These are phyloP conservation scores for Thraustochytrium striatum DNA, from an alignment of 352 stramenopile species.

Conservation along the genomic window DNA sequence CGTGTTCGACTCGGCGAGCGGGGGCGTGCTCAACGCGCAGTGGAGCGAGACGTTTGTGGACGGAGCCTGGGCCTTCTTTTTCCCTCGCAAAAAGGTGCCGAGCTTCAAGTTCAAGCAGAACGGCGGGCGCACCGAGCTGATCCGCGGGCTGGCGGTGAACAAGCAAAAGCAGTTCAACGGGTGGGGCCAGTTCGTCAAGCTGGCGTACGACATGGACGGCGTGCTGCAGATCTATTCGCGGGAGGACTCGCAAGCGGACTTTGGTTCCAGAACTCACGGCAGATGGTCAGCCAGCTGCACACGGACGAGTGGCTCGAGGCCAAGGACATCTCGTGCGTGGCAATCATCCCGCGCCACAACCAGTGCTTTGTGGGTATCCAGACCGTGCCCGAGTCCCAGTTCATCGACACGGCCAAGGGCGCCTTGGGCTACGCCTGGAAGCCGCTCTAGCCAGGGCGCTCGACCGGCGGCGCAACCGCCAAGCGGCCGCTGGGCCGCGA, in stretches of 20 bases:
- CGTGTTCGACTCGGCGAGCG: neutral
- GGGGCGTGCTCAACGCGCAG: neutral
- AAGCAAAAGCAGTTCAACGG: slow-evolving; percentile 14
- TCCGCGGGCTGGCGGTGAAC: slow-evolving; percentile 31
- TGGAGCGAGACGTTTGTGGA: slow-evolving; percentile 38
- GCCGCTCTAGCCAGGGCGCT: too few relatives aligned
- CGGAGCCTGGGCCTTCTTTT: slow-evolving; percentile 27
- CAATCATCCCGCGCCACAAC: neutral
- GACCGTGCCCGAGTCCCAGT: neutral
- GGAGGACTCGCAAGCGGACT: too few relatives aligned
- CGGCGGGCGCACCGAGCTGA: slow-evolving; percentile 11
- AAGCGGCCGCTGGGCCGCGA: too few relatives aligned
- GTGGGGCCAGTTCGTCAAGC: slow-evolving; percentile 46
- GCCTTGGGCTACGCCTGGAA: neutral
- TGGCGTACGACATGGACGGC: slow-evolving; percentile 20
- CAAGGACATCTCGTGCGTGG: neutral
- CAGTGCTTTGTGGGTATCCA: neutral
- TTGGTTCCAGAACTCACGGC: too few relatives aligned
- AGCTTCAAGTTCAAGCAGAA: slow-evolving; percentile 39
- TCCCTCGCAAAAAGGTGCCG: slow-evolving; percentile 5
- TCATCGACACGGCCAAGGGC: neutral
- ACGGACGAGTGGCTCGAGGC: too few relatives aligned
- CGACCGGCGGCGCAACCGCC: too few relatives aligned
- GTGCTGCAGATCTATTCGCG: slow-evolving; percentile 17
- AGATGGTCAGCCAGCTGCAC: too few relatives aligned